Conservation (phyloP, 2,329 filamentous ascomycete species). For the Monosporascus sp. region DNA sequence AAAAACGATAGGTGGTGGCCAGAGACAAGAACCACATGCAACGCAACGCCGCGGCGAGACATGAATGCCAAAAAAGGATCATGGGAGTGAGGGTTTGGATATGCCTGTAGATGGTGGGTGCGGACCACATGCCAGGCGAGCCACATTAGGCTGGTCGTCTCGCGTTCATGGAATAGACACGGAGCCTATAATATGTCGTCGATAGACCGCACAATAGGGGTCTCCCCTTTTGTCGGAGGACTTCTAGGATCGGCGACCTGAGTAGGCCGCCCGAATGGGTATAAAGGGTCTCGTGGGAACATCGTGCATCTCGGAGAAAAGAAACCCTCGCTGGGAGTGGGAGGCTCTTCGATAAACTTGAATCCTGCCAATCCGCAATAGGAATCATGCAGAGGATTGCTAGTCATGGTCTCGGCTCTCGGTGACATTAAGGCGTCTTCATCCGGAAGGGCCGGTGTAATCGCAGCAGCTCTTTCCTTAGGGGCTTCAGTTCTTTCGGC, state of each 20-base stretch:
- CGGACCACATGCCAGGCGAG: neutral
- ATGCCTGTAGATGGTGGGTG: too few species aligned
- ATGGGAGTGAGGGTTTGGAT: too few species aligned
- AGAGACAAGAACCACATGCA: neutral
- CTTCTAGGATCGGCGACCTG: constrained; percentile 63
- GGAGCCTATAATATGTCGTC: constrained; percentile 62
- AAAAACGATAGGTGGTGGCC: neutral
- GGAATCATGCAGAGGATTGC: constrained; percentile 54
- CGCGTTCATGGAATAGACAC: too few species aligned
- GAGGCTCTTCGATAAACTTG: constrained; percentile 47
- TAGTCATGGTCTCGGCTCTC: constrained; percentile 66
- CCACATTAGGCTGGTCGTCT: neutral
- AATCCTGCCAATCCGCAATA: constrained; percentile 39
- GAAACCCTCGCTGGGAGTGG: constrained; percentile 45
- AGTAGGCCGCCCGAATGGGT: constrained; percentile 44
- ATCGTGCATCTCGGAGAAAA: constrained; percentile 48
- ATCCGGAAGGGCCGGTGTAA: constrained; percentile 31
- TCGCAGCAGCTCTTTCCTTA: constrained; percentile 30
- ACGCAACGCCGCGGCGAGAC: neutral
- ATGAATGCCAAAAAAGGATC: neutral
- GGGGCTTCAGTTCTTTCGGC: constrained; percentile 13
- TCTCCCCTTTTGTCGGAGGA: constrained; percentile 67
- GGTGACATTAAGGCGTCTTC: constrained; percentile 63
- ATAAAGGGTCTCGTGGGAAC: constrained; percentile 50
- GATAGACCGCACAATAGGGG: constrained; percentile 71